Evolutionary conservation across 441 rosid genomes (phyloP), one percentile per base, ranked within the genome.

Genomic region (Jatropha podagrica): DNA sequence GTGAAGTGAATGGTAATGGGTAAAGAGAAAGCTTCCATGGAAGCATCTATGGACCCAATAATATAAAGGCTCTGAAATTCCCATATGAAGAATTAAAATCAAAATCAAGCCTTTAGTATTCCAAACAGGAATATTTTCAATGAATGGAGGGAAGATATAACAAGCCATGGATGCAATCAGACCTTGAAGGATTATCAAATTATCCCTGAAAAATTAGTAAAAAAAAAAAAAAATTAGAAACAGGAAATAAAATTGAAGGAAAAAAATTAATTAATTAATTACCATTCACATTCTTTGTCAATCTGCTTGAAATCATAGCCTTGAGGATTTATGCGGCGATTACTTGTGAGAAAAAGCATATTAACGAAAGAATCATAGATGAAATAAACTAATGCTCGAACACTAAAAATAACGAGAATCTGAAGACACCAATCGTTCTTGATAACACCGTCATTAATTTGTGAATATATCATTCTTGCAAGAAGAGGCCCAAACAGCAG

Each of bases 231-330:
- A 9, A 73, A 46, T 49, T 2, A 68, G 17, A 14, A 44, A 46
- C 15, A 59, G 49, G 74, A 64, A 14, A 14, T 12, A 8, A 32
- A 14, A 42, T 32, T 5, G 1, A 18, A 32, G 49, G 59, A 40
- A 12, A 38, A 7, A 58, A 3, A 52, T 5, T 32, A 32, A 26
- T 23, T 14, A 14, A 18, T 49, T 6, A 52, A 8, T 61, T 87
- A 93, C 99, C 99, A 95, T 83, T 92, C 82, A 97, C 98, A 93
- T 79, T 95, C 99, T 41, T 59, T 81, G 81, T 95, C 99, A 52
- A 93, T 91, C 80, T 93, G 99, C 66, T 92, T 87, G 86, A 91
- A 95, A 85, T 90, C 92, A 75, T 89, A 81, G 41, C 99, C 98
- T 65, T 83, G 88, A 40, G 74, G 85, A 46, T 79, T 85, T 75